Evolutionary conservation across 2,329 filamentous ascomycete genomes (phyloP).

Genomic region (Monosporascus sp.): DNA sequence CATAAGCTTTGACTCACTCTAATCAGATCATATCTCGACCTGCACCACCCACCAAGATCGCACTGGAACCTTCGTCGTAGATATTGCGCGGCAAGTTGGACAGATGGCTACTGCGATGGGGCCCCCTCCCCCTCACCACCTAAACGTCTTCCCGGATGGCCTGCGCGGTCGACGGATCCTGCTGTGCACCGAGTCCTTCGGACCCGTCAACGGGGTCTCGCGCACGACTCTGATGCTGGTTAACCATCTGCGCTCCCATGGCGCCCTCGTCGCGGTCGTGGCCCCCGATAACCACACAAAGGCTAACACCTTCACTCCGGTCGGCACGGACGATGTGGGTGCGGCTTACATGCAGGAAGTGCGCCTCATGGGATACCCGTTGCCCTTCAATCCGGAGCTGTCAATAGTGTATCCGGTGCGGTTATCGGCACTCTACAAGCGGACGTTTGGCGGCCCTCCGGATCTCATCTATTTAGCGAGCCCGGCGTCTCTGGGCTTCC

Average conservation of each 20-base stretch:
- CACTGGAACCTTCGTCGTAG: neutral
- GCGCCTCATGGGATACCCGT: constrained; percentile 57
- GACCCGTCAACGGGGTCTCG: constrained; percentile 69
- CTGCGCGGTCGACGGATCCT: constrained; percentile 59
- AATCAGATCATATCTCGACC: too few relatives aligned
- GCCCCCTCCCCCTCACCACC: constrained; percentile 27
- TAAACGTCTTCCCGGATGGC: constrained; percentile 39
- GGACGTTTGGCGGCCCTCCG: constrained; percentile 53
- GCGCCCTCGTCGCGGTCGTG: constrained; percentile 60
- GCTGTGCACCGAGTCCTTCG: constrained; percentile 66
- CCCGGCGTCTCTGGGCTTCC: constrained; percentile 65
- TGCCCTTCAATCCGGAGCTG: constrained; percentile 68
- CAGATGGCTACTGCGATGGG: neutral
- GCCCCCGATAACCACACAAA: constrained; percentile 55
- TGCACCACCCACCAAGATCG: neutral
- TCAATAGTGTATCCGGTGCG: constrained; percentile 66
- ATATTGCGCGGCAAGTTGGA: too few relatives aligned
- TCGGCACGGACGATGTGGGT: constrained; percentile 28
- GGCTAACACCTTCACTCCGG: constrained; percentile 48
- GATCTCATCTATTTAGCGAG: constrained; percentile 67
- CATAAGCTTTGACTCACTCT: too few relatives aligned
- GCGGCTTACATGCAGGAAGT: constrained; percentile 42
- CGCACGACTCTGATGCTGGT: constrained; percentile 66
- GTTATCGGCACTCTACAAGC: constrained; percentile 54
- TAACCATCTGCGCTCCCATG: constrained; percentile 59